Conservation (phyloP, 257 asterid species). For the Nicotiana sylvestris region DNA sequence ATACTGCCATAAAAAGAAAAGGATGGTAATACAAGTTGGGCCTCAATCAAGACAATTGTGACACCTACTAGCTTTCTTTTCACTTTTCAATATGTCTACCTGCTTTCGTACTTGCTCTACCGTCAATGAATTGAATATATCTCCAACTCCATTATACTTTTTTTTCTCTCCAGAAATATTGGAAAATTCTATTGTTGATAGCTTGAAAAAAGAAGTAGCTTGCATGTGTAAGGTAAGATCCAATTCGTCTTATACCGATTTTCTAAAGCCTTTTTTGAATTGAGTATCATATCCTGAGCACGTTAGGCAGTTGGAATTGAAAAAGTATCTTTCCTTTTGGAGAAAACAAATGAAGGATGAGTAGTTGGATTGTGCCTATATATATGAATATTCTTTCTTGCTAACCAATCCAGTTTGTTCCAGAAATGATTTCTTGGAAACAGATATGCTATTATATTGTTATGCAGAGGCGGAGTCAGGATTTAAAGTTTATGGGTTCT, state of each 20-base stretch:
- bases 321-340: neutral
- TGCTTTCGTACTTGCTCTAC: slow-evolving; percentile 19
- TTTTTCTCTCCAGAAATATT: neutral
- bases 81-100: neutral
- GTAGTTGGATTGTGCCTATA: neutral
- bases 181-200: neutral
- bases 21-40: neutral
- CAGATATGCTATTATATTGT: neutral
- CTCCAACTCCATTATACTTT: slow-evolving; percentile 20
- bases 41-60: neutral
- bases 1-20: neutral
- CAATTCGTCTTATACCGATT: neutral
- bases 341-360: neutral
- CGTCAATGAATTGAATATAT: neutral
- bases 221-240: neutral
- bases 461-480: neutral
- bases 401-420: slow-evolving; percentile 8
- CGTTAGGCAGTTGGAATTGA: neutral
- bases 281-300: neutral
- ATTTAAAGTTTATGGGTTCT: too few relatives aligned
- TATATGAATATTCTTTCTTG: neutral
- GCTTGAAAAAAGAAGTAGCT: neutral
- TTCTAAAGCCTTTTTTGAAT: neutral
- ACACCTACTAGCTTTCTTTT: neutral
- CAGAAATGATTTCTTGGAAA: neutral